A percentile compares a stretch with the other conserved stretches of the same genome.
Conservation (phyloP, 352 stramenopile genomes). For the Globisporangium okanoganense region DNA sequence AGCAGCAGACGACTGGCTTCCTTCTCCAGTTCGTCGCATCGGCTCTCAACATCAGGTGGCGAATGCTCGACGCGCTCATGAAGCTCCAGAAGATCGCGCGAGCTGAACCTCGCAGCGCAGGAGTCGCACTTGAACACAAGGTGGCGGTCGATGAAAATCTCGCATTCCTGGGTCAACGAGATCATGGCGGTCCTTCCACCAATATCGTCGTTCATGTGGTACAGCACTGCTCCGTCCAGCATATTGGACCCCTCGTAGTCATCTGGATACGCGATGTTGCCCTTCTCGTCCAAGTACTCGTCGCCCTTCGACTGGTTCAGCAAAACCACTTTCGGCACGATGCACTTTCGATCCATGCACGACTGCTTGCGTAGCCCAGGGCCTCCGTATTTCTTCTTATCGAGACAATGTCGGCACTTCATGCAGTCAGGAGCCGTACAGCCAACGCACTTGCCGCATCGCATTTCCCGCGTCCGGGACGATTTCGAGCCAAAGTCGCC, state of each 20-base stretch:
- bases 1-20: conserved; percentile 39
- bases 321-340: conserved; percentile 63
- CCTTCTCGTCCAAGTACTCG: conserved; percentile 49
- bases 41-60: conserved; percentile 1
- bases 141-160: conserved; percentile 46
- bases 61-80: conserved; percentile 44
- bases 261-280: conserved; percentile 30
- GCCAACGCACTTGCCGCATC: conserved; percentile 69
- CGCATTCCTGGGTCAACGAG: conserved; percentile 51
- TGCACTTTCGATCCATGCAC: conserved; percentile 75
- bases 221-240: conserved; percentile 23
- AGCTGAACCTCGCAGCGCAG: conserved; percentile 46
- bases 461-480: conserved; percentile 58
- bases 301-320: conserved; percentile 62
- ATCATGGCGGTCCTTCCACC: conserved; percentile 19
- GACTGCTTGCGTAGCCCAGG: conserved; percentile 78
- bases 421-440: conserved; percentile 70
- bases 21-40: conserved; percentile 21
- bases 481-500: conserved; percentile 32
- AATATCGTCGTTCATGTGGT: conserved; percentile 10
- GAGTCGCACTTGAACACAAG: conserved; percentile 46
- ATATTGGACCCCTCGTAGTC: conserved; percentile 29
- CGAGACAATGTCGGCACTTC: conserved; percentile 71
- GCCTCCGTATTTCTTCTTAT: conserved; percentile 86
- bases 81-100: conserved; percentile 46